These are phyloP conservation scores for Mucor racemosus DNA, from an alignment of 371 early-diverging fungal genomes.

Conservation along the genomic window DNA sequence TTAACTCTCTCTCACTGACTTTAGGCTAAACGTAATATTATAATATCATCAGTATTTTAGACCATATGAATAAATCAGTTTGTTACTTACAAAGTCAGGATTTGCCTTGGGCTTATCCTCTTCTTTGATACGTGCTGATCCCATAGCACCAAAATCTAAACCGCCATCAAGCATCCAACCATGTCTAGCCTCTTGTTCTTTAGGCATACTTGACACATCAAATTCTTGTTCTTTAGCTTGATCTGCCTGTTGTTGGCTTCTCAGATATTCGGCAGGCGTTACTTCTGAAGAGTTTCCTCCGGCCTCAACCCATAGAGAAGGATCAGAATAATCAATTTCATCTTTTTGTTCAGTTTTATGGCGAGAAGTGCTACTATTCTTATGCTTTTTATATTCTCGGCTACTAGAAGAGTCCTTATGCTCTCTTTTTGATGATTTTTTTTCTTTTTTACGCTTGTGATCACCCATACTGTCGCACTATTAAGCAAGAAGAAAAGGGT, in stretches of 20 bases:
- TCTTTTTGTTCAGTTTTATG: conserved; percentile 18
- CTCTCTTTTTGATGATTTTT: conserved; percentile 39
- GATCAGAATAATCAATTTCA: conserved; percentile 53
- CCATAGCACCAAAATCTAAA: conserved; percentile 51
- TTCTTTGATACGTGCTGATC: conserved; percentile 30
- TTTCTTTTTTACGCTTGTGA: conserved; percentile 41
- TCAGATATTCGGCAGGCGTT: conserved; percentile 25
- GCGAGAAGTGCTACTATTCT: conserved; percentile 23
- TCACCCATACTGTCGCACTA: conserved; percentile 39
- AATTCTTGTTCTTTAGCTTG: conserved; percentile 9
- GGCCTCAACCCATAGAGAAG: conserved; percentile 52
- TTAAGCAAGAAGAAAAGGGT: background rate
- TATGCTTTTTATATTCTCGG: conserved; percentile 43
- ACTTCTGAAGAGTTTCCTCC: conserved; percentile 1
- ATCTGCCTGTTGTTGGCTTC: conserved; percentile 17
- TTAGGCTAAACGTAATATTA: conserved; percentile 35
- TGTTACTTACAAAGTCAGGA: conserved; percentile 41
- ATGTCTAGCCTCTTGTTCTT: conserved; percentile 36
- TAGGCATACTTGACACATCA: background rate
- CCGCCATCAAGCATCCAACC: conserved; percentile 55
- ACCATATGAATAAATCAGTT: background rate
- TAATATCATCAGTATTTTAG: background rate
- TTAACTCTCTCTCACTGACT: conserved; percentile 60
- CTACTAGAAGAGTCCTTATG: conserved; percentile 5
- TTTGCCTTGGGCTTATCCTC: conserved; percentile 40